phyloP scores from a whole-genome alignment of 768 basidiomycete species.

The Amanita phalloides region DNA sequence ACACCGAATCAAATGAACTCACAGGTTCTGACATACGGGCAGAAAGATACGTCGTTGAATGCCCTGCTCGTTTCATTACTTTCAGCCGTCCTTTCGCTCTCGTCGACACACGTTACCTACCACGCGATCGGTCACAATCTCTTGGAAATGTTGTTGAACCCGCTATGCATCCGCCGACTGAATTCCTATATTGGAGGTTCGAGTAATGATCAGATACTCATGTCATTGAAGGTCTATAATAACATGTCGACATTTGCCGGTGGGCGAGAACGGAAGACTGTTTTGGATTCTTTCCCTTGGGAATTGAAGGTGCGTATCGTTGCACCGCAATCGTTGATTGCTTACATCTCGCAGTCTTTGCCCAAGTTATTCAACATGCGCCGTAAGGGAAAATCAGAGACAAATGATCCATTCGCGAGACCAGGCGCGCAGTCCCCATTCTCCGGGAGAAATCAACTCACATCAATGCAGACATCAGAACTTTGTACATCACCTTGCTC shows the following conservation, averaged over 20 bases:
- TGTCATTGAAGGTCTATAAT: conserved; percentile 54
- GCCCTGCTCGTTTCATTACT: conserved; percentile 40
- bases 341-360: conserved; percentile 33
- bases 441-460: background rate
- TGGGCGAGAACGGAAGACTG: conserved; percentile 49
- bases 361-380: conserved; percentile 64
- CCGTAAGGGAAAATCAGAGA: conserved; percentile 38
- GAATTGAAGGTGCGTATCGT: conserved; percentile 49
- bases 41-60: conserved; percentile 30
- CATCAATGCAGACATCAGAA: conserved; percentile 58
- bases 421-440: conserved; percentile 37
- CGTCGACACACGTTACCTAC: conserved; percentile 60
- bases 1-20: background rate
- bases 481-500: conserved; percentile 61
- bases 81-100: conserved; percentile 46
- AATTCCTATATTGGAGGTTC: conserved; percentile 52
- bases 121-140: conserved; percentile 55
- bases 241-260: conserved; percentile 52
- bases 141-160: conserved; percentile 46
- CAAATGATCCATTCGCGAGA: conserved; percentile 30
- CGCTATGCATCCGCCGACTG: conserved; percentile 42
- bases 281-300: conserved; percentile 70
- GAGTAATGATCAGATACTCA: conserved; percentile 56
- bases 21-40: background rate
- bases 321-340: background rate